Conservation (phyloP, 495 filamentous ascomycete genomes). For the Podospora appendiculata region DNA sequence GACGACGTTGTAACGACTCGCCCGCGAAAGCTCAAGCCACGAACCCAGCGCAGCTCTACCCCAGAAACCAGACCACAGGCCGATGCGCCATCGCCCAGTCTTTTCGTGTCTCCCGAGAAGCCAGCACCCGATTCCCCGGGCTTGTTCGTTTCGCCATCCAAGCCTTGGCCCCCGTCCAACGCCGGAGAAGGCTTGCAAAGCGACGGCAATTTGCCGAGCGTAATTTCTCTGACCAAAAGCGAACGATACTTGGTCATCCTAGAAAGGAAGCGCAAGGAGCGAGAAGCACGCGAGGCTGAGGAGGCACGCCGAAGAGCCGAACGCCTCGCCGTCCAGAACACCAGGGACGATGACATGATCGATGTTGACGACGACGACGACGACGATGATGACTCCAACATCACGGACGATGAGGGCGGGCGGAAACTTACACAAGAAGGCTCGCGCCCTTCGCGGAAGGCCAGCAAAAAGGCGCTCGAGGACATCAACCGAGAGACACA, state of each 20-base stretch:
- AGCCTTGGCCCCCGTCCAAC: constrained; percentile 9
- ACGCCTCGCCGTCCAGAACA: constrained; percentile 29
- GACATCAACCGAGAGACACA: constrained; percentile 93
- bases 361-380: constrained; percentile 15
- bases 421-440: constrained; percentile 52
- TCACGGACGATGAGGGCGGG: constrained; percentile 49
- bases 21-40: constrained; percentile 24
- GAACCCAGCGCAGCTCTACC: constrained; percentile 26
- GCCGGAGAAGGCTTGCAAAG: constrained; percentile 28
- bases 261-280: constrained; percentile 61
- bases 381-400: constrained; percentile 43
- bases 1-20: constrained; percentile 15
- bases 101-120: constrained; percentile 27
- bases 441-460: constrained; percentile 62
- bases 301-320: constrained; percentile 43
- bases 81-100: constrained; percentile 24
- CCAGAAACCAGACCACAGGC: constrained; percentile 16
- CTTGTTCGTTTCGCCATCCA: constrained; percentile 36
- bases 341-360: constrained; percentile 11
- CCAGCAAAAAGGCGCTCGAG: constrained; percentile 92
- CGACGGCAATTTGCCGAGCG: constrained; percentile 36
- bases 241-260: constrained; percentile 60
- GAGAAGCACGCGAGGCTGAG: constrained; percentile 54
- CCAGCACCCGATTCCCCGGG: constrained; percentile 16
- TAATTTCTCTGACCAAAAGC: constrained; percentile 36